These are phyloP conservation scores for Arthrobotrys sinensis DNA, from an alignment of 2,329 filamentous ascomycete species.

Conservation along the genomic window DNA sequence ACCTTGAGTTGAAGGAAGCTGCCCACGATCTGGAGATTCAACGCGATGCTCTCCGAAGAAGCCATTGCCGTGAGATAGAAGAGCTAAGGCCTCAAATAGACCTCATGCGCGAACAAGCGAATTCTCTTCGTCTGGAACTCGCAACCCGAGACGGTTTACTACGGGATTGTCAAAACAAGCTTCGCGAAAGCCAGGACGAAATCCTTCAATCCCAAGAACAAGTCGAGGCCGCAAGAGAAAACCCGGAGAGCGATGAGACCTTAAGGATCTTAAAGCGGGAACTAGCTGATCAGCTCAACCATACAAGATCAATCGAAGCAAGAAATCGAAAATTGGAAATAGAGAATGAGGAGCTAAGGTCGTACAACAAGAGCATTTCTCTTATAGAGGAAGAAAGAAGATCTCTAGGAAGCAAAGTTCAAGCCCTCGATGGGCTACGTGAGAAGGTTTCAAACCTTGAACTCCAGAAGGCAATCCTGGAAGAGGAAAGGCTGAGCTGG, in stretches of 20 bases:
- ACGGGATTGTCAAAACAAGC: conserved; percentile 30
- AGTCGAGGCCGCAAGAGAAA: conserved; percentile 78
- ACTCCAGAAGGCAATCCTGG: conserved; percentile 85
- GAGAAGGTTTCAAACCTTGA: conserved; percentile 83
- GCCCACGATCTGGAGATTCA: conserved; percentile 43
- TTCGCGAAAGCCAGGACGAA: conserved; percentile 46
- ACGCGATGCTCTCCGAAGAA: conserved; percentile 29
- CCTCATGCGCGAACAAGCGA: conserved; percentile 24
- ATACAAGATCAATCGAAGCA: conserved; percentile 86
- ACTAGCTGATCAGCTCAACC: conserved; percentile 89
- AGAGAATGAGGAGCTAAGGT: conserved; percentile 86
- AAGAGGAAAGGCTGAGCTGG: conserved; percentile 91
- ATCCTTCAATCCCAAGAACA: conserved; percentile 34
- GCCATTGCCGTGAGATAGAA: conserved; percentile 31
- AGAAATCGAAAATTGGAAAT: conserved; percentile 83
- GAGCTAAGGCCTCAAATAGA: conserved; percentile 38
- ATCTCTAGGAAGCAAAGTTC: conserved; percentile 81
- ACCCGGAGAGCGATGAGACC: conserved; percentile 88
- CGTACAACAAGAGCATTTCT: conserved; percentile 87
- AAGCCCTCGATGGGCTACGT: conserved; percentile 81
- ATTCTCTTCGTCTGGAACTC: conserved; percentile 22
- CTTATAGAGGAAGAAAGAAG: conserved; percentile 96
- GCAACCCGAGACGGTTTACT: conserved; percentile 8
- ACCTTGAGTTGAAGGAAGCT: conserved; percentile 36
- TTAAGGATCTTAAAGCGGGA: conserved; percentile 88